Percentiles rank a stretch among this genome's conserved stretches.
Evolutionary conservation across 1,284 basidiomycete species (phyloP).

Genomic region (Hemileccinum hortonii): DNA sequence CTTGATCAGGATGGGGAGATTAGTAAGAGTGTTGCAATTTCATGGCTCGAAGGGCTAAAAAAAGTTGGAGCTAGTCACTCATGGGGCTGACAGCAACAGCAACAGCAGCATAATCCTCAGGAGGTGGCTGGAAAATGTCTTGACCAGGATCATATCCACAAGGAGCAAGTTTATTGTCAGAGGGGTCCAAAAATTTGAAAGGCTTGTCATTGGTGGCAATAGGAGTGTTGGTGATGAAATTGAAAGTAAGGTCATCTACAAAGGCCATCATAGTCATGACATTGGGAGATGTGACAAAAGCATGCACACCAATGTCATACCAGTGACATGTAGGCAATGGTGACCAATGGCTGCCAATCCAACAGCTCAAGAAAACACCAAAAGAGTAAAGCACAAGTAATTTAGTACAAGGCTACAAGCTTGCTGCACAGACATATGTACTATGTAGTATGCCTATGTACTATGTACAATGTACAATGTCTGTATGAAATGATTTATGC

Average conservation of each 20-base stretch:
- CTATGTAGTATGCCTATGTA: too few species aligned
- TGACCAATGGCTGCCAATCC: too few species aligned
- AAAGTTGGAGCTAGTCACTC: slow-evolving; percentile 93
- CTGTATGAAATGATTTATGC: too few species aligned
- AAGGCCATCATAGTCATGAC: slow-evolving; percentile 98
- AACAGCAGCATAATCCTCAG: slow-evolving; percentile 80
- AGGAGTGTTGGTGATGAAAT: slow-evolving; percentile 92
- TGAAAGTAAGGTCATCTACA: slow-evolving; percentile 92
- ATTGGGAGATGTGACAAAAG: slow-evolving; percentile 98
- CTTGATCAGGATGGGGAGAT: slow-evolving; percentile 96
- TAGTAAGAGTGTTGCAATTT: slow-evolving; percentile 89
- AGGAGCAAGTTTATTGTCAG: slow-evolving; percentile 90
- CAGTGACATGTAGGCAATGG: too few species aligned
- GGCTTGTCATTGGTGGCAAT: slow-evolving; percentile 90
- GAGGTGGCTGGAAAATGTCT: slow-evolving; percentile 96
- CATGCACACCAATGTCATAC: too few species aligned
- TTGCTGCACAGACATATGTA: too few species aligned
- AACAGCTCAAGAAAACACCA: too few species aligned
- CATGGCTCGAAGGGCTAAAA: slow-evolving; percentile 90
- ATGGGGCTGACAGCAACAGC: slow-evolving; percentile 85
- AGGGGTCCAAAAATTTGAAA: slow-evolving; percentile 94
- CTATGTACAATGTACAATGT: too few species aligned
- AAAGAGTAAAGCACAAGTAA: too few species aligned
- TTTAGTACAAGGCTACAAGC: too few species aligned
- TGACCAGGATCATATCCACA: slow-evolving; percentile 95